A percentile compares a stretch with the other conserved stretches of the same genome.
Conservation (phyloP, 176 grass and related monocot species). For the Bolboschoenus planiculmis region DNA sequence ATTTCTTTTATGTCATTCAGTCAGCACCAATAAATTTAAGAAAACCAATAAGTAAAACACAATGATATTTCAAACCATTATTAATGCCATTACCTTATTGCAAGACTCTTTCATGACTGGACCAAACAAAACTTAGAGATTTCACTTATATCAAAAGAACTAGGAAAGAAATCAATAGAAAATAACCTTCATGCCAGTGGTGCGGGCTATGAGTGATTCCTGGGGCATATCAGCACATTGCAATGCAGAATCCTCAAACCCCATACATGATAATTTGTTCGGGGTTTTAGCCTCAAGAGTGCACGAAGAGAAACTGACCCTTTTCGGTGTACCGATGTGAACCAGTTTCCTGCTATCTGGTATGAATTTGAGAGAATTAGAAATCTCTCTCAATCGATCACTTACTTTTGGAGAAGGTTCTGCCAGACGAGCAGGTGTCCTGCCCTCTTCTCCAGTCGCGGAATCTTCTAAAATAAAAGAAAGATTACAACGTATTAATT, state of each 20-base stretch:
- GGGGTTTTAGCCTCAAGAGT: neutral
- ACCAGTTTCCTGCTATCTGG: neutral
- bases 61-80: neutral
- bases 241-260: neutral
- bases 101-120: neutral
- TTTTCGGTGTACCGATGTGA: conserved; percentile 12
- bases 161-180: neutral
- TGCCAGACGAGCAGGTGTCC: neutral
- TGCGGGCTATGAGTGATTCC: neutral
- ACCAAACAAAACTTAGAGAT: neutral
- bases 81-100: neutral
- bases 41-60: neutral
- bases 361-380: conserved; percentile 10
- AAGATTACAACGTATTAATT: neutral
- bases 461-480: neutral
- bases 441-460: neutral
- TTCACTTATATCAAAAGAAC: neutral
- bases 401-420: neutral
- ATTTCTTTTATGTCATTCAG: neutral
- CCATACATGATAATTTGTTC: neutral
- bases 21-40: neutral
- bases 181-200: conserved; percentile 20
- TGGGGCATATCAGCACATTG: neutral
- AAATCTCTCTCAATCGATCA: neutral
- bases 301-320: neutral